These are phyloP conservation scores for Lactarius pseudohatsudake DNA, from an alignment of 768 basidiomycete genomes.

Conservation along the genomic window DNA sequence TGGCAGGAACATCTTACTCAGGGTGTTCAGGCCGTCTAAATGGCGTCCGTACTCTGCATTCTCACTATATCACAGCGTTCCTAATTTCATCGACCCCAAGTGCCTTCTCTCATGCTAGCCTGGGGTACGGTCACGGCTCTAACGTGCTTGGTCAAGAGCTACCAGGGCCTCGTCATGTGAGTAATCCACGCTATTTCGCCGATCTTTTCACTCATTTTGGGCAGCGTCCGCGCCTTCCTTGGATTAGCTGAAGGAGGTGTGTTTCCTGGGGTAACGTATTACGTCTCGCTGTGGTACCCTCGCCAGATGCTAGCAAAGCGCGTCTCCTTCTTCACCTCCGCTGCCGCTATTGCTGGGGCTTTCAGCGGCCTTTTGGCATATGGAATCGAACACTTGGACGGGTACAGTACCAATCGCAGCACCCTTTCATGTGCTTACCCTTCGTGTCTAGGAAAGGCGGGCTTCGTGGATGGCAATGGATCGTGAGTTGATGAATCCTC, in stretches of 20 bases:
- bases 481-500: slow-evolving; percentile 37
- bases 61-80: background rate
- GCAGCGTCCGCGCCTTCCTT: slow-evolving; percentile 44
- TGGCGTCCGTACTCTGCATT: slow-evolving; percentile 35
- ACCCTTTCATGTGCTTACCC: slow-evolving; percentile 6
- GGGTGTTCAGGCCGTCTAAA: slow-evolving; percentile 38
- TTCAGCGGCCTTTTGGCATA: slow-evolving; percentile 52
- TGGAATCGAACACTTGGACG: slow-evolving; percentile 48
- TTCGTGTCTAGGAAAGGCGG: slow-evolving; percentile 30
- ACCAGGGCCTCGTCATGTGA: slow-evolving; percentile 36
- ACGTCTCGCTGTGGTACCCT: slow-evolving; percentile 60
- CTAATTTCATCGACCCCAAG: slow-evolving; percentile 34
- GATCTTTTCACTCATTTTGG: background rate
- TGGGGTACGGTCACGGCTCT: slow-evolving; percentile 43
- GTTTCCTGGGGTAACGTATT: slow-evolving; percentile 44
- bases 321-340: slow-evolving; percentile 64
- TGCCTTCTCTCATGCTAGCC: slow-evolving; percentile 40
- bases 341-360: slow-evolving; percentile 52
- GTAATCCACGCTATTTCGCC: slow-evolving; percentile 23
- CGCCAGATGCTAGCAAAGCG: slow-evolving; percentile 56
- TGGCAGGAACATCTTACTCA: slow-evolving; percentile 40
- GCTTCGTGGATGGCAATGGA: slow-evolving; percentile 48
- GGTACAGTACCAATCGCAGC: slow-evolving; percentile 31
- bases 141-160: slow-evolving; percentile 41
- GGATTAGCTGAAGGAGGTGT: slow-evolving; percentile 49